Conservation (phyloP, 768 basidiomycete species). For the Boletus rufocinnamomeus region DNA sequence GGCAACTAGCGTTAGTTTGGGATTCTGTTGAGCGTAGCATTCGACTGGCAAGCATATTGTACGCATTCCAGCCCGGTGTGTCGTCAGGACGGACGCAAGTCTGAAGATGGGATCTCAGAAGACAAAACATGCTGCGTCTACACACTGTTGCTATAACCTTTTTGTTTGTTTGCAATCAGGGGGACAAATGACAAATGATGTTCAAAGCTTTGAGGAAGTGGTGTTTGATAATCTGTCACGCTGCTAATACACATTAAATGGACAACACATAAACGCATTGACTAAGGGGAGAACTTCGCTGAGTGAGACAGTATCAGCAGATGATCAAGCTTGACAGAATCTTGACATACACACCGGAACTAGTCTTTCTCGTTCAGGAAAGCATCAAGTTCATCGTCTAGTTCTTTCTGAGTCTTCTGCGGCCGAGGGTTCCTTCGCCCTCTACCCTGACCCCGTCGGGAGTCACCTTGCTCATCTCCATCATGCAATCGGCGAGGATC, state of each 20-base stretch:
- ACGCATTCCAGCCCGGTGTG: not conserved
- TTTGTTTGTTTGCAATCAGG: not conserved
- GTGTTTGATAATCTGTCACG: constrained; percentile 10
- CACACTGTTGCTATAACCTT: not conserved
- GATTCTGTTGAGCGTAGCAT: not conserved
- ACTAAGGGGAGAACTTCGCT: not conserved
- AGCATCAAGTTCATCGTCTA: constrained; percentile 82
- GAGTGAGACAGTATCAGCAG: constrained; percentile 8
- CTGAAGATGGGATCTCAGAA: not conserved
- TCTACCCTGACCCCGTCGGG: constrained; percentile 33
- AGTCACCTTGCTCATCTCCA: constrained; percentile 29
- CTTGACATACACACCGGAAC: constrained; percentile 17
- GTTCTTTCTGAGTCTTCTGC: constrained; percentile 68
- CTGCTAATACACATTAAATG: constrained; percentile 6
- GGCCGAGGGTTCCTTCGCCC: constrained; percentile 44
- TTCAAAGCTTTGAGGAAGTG: constrained; percentile 10
- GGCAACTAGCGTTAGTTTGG: not conserved
- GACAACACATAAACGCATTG: not conserved
- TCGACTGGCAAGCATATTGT: not conserved
- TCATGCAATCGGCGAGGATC: constrained; percentile 23
- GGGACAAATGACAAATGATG: not conserved
- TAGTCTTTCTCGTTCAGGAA: constrained; percentile 60
- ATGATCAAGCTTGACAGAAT: not conserved
- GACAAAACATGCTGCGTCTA: not conserved
- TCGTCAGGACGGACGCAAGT: not conserved